These are phyloP conservation scores for Trichoderma oligosporum DNA, from an alignment of 2,329 filamentous ascomycete species.

Conservation along the genomic window DNA sequence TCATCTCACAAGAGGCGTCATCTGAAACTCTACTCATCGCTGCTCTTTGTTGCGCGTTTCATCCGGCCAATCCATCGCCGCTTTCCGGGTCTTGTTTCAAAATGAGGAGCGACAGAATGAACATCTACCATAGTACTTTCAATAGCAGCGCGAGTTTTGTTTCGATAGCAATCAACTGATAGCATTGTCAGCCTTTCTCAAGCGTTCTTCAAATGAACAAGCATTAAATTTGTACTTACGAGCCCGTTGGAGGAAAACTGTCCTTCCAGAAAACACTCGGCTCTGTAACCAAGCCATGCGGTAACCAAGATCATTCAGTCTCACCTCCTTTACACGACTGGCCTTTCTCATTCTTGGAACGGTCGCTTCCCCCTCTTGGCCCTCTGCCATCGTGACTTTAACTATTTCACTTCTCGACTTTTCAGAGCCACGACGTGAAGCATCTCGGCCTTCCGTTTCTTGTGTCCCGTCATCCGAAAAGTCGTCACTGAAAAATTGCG, in stretches of 20 bases:
- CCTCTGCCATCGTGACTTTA: conserved; percentile 62
- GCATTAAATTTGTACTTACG: conserved; percentile 57
- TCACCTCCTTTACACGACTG: conserved; percentile 75
- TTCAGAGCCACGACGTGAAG: conserved; percentile 35
- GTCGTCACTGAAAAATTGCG: conserved; percentile 70
- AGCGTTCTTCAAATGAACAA: too few species aligned
- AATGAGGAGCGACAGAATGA: conserved; percentile 71
- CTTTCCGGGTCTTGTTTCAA: conserved; percentile 85
- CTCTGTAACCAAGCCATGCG: conserved; percentile 97
- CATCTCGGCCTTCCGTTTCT: conserved; percentile 47
- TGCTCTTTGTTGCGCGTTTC: conserved; percentile 33
- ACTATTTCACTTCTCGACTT: conserved; percentile 43
- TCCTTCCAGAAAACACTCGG: conserved; percentile 80
- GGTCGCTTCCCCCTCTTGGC: conserved; percentile 66
- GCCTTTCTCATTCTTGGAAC: conserved; percentile 70
- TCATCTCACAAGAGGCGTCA: not conserved
- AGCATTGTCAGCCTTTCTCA: not conserved
- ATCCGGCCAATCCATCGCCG: conserved; percentile 64
- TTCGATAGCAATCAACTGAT: conserved; percentile 87
- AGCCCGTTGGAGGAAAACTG: conserved; percentile 85
- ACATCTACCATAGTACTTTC: conserved; percentile 74
- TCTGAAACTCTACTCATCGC: conserved; percentile 27
- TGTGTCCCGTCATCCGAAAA: conserved; percentile 53
- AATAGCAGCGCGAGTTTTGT: conserved; percentile 82
- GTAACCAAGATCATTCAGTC: conserved; percentile 88